Evolutionary conservation across 768 basidiomycete genomes (phyloP).

Genomic region (Russula emetica): DNA sequence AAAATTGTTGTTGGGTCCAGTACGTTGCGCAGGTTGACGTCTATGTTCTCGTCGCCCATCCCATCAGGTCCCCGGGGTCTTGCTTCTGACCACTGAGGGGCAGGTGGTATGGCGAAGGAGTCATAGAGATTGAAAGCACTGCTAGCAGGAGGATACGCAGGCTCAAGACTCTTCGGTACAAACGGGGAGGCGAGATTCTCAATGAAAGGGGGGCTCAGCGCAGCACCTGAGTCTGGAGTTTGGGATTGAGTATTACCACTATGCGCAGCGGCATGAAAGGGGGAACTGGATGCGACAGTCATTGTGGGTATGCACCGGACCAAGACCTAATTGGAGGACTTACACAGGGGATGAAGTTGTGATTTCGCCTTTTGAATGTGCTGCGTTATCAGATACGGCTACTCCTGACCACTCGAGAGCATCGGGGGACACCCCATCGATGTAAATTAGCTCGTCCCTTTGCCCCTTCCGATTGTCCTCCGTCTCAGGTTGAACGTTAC

Average conservation of each 20-base stretch:
- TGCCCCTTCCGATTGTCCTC: background rate
- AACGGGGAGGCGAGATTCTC: conserved; percentile 28
- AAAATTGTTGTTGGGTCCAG: conserved; percentile 69
- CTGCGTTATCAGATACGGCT: background rate
- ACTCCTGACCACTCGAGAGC: conserved; percentile 5
- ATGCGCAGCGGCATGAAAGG: background rate
- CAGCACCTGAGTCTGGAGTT: background rate
- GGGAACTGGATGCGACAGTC: background rate
- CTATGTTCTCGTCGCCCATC: conserved; percentile 17
- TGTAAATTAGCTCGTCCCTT: background rate
- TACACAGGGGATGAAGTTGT: conserved; percentile 4
- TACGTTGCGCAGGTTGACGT: conserved; percentile 35
- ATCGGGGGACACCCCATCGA: background rate
- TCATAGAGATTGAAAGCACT: conserved; percentile 48
- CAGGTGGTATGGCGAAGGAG: conserved; percentile 43
- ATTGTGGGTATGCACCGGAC: background rate
- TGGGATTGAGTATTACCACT: background rate
- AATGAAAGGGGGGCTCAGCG: conserved; percentile 21
- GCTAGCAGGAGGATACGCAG: conserved; percentile 44
- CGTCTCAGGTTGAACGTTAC: background rate
- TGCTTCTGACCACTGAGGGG: conserved; percentile 12
- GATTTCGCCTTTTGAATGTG: background rate
- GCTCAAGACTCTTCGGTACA: conserved; percentile 30
- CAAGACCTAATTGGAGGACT: background rate
- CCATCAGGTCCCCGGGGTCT: background rate